phyloP scores from a whole-genome alignment of 1,284 basidiomycete species.

The Omphalotus olearius region DNA sequence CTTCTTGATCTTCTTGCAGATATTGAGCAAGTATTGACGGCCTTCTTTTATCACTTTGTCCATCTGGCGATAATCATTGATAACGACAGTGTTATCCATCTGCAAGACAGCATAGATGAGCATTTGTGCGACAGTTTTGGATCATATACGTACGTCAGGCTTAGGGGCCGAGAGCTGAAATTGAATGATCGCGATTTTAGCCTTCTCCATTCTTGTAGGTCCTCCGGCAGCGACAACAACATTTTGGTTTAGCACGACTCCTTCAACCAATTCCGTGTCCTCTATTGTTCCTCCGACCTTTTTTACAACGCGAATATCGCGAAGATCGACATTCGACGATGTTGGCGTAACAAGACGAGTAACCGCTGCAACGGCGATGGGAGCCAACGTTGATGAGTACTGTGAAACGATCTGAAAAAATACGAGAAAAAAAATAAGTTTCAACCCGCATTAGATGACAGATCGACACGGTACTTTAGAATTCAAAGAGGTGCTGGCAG shows the following conservation, averaged over 20 bases:
- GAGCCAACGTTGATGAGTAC: constrained; percentile 95
- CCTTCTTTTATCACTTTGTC: constrained; percentile 99
- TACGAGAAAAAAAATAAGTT: neutral
- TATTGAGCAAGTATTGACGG: constrained; percentile 95
- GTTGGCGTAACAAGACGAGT: constrained; percentile 83
- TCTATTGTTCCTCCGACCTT: constrained; percentile 99
- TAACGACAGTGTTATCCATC: constrained; percentile 99
- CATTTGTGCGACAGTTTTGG: neutral
- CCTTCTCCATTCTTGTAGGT: constrained; percentile 95
- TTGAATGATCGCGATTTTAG: constrained; percentile 97
- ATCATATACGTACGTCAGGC: constrained; percentile 73
- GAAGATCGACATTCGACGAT: constrained; percentile 92
- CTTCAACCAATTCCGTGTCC: constrained; percentile 96
- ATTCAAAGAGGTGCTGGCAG: constrained; percentile 94
- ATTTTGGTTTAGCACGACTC: constrained; percentile 95
- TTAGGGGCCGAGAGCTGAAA: constrained; percentile 98
- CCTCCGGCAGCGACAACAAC: constrained; percentile 90
- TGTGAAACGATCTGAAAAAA: constrained; percentile 90
- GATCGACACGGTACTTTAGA: constrained; percentile 68
- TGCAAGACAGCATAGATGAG: constrained; percentile 26
- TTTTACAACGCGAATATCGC: constrained; percentile 96
- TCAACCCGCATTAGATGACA: constrained; percentile 2
- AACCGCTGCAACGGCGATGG: constrained; percentile 97
- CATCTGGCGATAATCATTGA: constrained; percentile 99
- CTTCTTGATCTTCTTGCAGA: constrained; percentile 99